These are phyloP conservation scores for Coemansia sp. DNA, from an alignment of 192 early-diverging fungal genomes.

Conservation along the genomic window DNA sequence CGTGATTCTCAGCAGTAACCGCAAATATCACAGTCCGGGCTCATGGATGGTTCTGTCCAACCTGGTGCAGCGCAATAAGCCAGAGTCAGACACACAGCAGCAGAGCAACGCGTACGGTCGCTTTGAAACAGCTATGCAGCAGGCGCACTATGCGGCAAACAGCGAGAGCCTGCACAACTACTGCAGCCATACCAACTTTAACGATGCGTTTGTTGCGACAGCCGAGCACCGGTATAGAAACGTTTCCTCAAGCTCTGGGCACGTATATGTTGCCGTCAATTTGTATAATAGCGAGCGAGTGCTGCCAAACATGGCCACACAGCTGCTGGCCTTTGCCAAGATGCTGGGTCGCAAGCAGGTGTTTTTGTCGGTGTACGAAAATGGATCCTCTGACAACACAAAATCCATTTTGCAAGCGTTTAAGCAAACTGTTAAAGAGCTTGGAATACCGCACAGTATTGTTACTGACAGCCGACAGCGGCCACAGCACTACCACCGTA, in stretches of 20 bases:
- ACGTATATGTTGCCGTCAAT: slow-evolving; percentile 37
- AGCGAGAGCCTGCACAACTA: slow-evolving; percentile 27
- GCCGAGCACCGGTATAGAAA: slow-evolving; percentile 25
- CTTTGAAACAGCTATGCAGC: slow-evolving; percentile 25
- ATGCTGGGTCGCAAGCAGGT: slow-evolving; percentile 26
- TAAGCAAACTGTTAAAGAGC: slow-evolving; percentile 1
- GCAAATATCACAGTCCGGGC: not conserved
- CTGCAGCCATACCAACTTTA: slow-evolving; percentile 26
- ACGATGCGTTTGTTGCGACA: slow-evolving; percentile 6
- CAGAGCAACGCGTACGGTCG: not conserved
- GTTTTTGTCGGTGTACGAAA: slow-evolving; percentile 54
- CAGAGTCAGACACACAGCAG: not conserved
- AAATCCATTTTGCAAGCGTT: slow-evolving; percentile 31
- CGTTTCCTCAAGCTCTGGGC: not conserved
- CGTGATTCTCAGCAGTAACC: not conserved
- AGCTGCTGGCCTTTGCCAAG: slow-evolving; percentile 35
- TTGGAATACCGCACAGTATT: slow-evolving; percentile 32
- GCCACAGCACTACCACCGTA: slow-evolving; percentile 28
- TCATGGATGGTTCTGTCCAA: slow-evolving; percentile 9
- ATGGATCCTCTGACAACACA: slow-evolving; percentile 46
- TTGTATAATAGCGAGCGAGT: slow-evolving; percentile 45
- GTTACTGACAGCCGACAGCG: slow-evolving; percentile 8
- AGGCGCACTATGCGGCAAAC: slow-evolving; percentile 15
- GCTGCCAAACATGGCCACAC: slow-evolving; percentile 42
- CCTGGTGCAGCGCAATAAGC: not conserved